Conservation (phyloP, 2,329 filamentous ascomycete species). For the Gliomastix tumulicola region DNA sequence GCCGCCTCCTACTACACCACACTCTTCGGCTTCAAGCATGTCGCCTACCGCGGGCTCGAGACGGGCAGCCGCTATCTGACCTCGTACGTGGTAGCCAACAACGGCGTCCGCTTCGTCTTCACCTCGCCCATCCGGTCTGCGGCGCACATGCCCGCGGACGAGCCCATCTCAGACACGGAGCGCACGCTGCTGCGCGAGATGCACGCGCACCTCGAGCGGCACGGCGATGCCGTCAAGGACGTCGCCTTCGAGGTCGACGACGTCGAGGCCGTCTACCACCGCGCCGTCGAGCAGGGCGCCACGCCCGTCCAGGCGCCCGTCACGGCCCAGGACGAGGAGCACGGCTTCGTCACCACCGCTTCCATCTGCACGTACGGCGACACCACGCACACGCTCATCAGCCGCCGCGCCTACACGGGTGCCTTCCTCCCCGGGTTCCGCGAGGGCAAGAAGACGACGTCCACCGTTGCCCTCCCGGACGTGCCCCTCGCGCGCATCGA, state of each 20-base stretch:
- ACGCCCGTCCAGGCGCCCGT: constrained; percentile 55
- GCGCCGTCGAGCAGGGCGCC: constrained; percentile 61
- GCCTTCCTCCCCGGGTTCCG: constrained; percentile 80
- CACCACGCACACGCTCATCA: constrained; percentile 88
- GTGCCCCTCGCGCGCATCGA: constrained; percentile 73
- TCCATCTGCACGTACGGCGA: constrained; percentile 90
- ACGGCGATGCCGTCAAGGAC: constrained; percentile 92
- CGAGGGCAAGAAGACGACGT: constrained; percentile 33
- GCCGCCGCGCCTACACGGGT: constrained; percentile 63
- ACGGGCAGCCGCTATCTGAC: constrained; percentile 76
- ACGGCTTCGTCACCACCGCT: constrained; percentile 64
- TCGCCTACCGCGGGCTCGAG: constrained; percentile 84
- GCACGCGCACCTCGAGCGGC: constrained; percentile 73
- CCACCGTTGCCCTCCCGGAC: constrained; percentile 44
- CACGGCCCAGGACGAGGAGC: constrained; percentile 44
- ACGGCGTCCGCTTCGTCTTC: constrained; percentile 73
- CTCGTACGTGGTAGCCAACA: constrained; percentile 77
- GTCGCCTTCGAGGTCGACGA: constrained; percentile 93
- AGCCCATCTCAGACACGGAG: constrained; percentile 58
- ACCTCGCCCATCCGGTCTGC: constrained; percentile 69
- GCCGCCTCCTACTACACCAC: constrained; percentile 82
- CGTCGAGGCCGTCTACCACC: constrained; percentile 70
- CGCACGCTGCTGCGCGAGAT: constrained; percentile 63
- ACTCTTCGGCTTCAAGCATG: constrained; percentile 75
- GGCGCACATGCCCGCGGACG: constrained; percentile 45